phyloP scores from a whole-genome alignment of 1,139 yeast genomes.

The Taphrina populina region DNA sequence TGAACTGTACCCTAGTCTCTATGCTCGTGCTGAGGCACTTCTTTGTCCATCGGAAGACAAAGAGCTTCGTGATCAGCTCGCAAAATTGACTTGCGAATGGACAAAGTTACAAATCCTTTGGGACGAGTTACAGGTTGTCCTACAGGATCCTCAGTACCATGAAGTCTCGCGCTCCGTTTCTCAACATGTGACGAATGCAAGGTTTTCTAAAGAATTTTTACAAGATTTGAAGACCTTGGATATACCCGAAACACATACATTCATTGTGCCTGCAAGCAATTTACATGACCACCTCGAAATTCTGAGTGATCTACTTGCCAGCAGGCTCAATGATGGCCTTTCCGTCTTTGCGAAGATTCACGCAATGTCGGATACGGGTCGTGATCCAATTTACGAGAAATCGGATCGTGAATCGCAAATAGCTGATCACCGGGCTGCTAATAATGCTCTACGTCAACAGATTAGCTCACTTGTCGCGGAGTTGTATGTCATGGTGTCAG shows the following conservation, averaged over 20 bases:
- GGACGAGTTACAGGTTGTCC: constrained; percentile 10
- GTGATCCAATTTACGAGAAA: background rate
- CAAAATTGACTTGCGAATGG: background rate
- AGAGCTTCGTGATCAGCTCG: background rate
- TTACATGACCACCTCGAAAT: constrained; percentile 1
- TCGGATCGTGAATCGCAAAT: background rate
- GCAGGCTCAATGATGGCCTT: constrained; percentile 1
- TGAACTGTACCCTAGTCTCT: constrained; percentile 10
- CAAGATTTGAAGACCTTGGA: background rate
- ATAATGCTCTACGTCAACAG: background rate
- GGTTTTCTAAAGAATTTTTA: background rate
- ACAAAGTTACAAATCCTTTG: constrained; percentile 15
- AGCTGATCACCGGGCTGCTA: constrained; percentile 2
- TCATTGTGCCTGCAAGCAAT: background rate
- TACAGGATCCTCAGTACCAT: background rate
- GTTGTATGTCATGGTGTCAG: background rate
- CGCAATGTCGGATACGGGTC: background rate
- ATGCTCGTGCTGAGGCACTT: background rate
- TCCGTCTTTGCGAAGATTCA: background rate
- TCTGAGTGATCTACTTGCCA: constrained; percentile 14
- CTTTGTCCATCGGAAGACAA: background rate
- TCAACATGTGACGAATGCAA: constrained; percentile 1
- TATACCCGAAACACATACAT: constrained; percentile 10
- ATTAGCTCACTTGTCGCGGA: background rate
- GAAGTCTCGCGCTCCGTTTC: constrained; percentile 4